These are phyloP conservation scores for Xylaria sp. DNA, from an alignment of 2,329 filamentous ascomycete species.

Conservation along the genomic window DNA sequence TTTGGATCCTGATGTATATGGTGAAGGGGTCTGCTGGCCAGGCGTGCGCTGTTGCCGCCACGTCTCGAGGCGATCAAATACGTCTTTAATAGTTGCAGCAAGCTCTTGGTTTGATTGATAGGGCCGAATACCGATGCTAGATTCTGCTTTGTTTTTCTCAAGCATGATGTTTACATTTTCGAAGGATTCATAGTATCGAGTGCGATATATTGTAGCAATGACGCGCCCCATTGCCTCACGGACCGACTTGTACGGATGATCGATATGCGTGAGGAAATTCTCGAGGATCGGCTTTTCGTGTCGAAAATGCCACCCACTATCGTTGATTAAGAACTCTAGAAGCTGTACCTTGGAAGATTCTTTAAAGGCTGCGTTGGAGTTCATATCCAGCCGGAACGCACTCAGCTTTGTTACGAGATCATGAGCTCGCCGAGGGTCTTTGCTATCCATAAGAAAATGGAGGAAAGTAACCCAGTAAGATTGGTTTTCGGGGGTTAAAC, in stretches of 20 bases:
- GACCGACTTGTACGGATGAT: conserved; percentile 98
- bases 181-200: conserved; percentile 94
- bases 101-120: conserved; percentile 85
- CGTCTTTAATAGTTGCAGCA: conserved; percentile 73
- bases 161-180: conserved; percentile 80
- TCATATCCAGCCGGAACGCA: conserved; percentile 90
- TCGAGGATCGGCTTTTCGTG: conserved; percentile 87
- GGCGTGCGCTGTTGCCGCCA: conserved; percentile 88
- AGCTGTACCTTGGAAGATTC: conserved; percentile 96
- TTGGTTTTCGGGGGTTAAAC: conserved; percentile 92
- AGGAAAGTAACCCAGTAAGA: conserved; percentile 96
- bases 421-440: conserved; percentile 88
- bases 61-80: conserved; percentile 82
- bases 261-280: conserved; percentile 89
- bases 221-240: conserved; percentile 94
- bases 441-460: conserved; percentile 86
- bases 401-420: conserved; percentile 86
- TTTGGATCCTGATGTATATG: conserved; percentile 96
- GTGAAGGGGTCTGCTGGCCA: conserved; percentile 91
- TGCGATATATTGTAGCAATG: conserved; percentile 87
- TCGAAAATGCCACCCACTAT: conserved; percentile 96
- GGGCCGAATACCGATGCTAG: conserved; percentile 84
- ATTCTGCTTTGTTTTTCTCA: conserved; percentile 79
- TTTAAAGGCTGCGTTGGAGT: conserved; percentile 97
- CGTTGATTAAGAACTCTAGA: conserved; percentile 86